Conservation (phyloP, 2,329 filamentous ascomycete genomes). For the Fusarium fracticaudum region DNA sequence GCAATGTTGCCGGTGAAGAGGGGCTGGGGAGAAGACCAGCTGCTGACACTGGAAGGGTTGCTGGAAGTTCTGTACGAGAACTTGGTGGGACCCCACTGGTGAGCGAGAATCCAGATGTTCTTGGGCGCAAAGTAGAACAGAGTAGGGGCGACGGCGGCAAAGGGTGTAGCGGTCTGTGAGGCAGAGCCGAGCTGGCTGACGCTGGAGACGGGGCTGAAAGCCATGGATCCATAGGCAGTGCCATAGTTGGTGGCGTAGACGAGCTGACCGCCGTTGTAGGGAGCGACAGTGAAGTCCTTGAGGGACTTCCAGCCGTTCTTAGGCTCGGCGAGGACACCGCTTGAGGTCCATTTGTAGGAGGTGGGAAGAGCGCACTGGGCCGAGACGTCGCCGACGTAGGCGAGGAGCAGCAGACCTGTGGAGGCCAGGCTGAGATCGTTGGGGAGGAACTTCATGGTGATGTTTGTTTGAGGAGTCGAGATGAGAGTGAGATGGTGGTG, state of each 20-base stretch:
- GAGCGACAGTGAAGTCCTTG: conserved; percentile 69
- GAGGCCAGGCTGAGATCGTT: background rate
- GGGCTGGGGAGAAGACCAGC: conserved; percentile 51
- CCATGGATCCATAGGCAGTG: conserved; percentile 54
- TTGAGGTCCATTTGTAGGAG: conserved; percentile 5
- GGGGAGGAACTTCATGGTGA: background rate
- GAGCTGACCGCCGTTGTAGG: conserved; percentile 67
- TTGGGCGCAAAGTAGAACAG: conserved; percentile 72
- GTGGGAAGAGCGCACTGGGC: conserved; percentile 8
- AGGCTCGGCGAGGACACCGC: conserved; percentile 7
- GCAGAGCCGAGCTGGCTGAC: conserved; percentile 7
- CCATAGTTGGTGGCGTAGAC: conserved; percentile 65
- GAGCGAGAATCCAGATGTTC: conserved; percentile 70
- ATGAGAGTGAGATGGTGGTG: background rate
- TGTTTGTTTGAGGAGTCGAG: background rate
- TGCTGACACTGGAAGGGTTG: conserved; percentile 65
- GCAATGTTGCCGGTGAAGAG: conserved; percentile 1
- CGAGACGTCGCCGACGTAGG: conserved; percentile 3
- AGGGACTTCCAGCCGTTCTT: conserved; percentile 44
- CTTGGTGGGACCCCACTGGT: conserved; percentile 69
- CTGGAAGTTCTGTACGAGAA: conserved; percentile 70
- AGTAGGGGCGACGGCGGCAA: conserved; percentile 55
- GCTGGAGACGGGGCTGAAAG: conserved; percentile 8
- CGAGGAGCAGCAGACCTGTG: conserved; percentile 6
- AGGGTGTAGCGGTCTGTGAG: background rate